These are phyloP conservation scores for Limtongozyma cylindracea DNA, from an alignment of 805 yeast species.

Conservation along the genomic window DNA sequence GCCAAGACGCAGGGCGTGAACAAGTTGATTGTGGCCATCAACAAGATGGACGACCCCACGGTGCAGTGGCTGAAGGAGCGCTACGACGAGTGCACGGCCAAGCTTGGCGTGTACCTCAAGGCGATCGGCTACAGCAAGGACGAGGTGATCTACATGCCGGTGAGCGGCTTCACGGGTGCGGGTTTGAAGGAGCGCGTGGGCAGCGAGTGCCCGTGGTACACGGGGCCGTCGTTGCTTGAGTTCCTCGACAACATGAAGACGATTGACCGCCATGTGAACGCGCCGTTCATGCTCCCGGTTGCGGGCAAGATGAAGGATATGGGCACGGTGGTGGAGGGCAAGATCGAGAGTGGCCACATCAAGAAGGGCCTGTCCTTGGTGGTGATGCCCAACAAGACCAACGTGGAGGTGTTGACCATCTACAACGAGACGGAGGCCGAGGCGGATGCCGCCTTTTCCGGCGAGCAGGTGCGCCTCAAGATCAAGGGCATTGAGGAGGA, in stretches of 20 bases:
- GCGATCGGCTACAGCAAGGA: constrained; percentile 79
- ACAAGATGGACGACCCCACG: constrained; percentile 98
- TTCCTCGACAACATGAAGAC: constrained; percentile 65
- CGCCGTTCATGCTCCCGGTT: constrained; percentile 94
- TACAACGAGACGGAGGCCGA: constrained; percentile 93
- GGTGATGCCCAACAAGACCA: constrained; percentile 77
- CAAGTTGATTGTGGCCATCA: constrained; percentile 76
- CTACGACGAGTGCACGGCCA: constrained; percentile 82
- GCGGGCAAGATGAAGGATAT: constrained; percentile 88
- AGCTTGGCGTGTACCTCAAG: constrained; percentile 52
- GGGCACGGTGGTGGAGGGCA: constrained; percentile 97
- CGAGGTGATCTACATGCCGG: constrained; percentile 86
- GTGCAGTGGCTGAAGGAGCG: constrained; percentile 92
- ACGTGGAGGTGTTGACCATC: constrained; percentile 68
- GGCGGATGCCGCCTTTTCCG: constrained; percentile 72
- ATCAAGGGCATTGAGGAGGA: constrained; percentile 94
- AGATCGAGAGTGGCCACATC: constrained; percentile 86
- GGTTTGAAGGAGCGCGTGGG: constrained; percentile 76
- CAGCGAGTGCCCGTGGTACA: constrained; percentile 75
- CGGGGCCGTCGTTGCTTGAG: constrained; percentile 80
- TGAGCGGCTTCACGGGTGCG: constrained; percentile 93
- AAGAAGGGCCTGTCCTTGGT: constrained; percentile 53
- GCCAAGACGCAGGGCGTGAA: constrained; percentile 98
- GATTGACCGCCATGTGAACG: constrained; percentile 67
- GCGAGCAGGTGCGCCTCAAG: constrained; percentile 91